A percentile compares a stretch with the other conserved stretches of the same genome.
phyloP scores from a whole-genome alignment of 129 eudicot genomes.

The Lonicera japonica region DNA sequence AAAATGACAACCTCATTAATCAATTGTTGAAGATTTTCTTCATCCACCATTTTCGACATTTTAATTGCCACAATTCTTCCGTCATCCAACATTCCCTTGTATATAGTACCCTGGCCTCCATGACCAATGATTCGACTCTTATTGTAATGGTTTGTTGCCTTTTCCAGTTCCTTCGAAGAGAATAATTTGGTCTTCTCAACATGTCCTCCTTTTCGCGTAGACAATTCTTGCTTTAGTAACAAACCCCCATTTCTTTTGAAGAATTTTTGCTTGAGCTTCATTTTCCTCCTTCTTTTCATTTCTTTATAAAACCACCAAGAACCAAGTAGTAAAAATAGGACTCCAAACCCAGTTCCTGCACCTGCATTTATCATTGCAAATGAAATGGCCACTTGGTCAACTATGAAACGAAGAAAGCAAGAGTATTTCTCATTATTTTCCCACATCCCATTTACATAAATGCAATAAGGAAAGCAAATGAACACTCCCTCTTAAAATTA shows the following conservation, averaged over 20 bases:
- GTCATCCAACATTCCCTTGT: constrained; percentile 1
- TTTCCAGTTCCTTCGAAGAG: constrained; percentile 1
- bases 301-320: neutral
- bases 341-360: neutral
- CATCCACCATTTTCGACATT: neutral
- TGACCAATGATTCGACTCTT: constrained; percentile 1
- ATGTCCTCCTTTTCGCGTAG: neutral
- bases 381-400: no score
- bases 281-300: neutral
- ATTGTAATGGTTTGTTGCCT: constrained; percentile 2
- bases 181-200: constrained; percentile 4
- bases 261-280: neutral
- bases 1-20: constrained; percentile 4
- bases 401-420: neutral
- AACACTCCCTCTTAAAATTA: no score
- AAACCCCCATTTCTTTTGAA: constrained; percentile 6
- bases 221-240: neutral
- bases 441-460: neutral
- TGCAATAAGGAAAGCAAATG: neutral
- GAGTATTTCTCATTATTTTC: neutral
- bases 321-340: neutral
- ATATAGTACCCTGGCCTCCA: constrained; percentile 6
- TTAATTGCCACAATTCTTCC: constrained; percentile 6
- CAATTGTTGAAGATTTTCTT: neutral
- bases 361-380: neutral